These are phyloP conservation scores for Aaosphaeria arxii DNA, from an alignment of 2,329 filamentous ascomycete species.

Conservation along the genomic window DNA sequence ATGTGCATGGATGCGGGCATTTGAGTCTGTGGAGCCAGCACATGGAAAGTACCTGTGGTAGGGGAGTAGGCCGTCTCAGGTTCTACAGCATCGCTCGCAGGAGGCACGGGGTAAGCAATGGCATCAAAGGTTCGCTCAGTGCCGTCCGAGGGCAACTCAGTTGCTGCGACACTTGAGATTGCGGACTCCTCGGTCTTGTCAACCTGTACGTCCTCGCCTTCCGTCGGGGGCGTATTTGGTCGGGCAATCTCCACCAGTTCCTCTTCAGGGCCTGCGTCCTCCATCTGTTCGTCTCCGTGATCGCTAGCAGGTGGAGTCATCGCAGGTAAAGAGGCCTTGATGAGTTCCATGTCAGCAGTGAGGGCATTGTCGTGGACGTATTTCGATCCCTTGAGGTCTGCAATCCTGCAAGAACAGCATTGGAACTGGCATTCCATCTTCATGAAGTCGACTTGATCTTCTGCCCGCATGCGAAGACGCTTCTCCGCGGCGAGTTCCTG, in stretches of 20 bases:
- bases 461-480: constrained; percentile 63
- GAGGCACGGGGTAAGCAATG: constrained; percentile 8
- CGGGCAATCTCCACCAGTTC: constrained; percentile 15
- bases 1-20: constrained; percentile 6
- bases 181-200: neutral
- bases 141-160: neutral
- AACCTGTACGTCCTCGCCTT: neutral
- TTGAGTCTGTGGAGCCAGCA: constrained; percentile 30
- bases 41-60: constrained; percentile 36
- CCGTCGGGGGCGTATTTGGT: constrained; percentile 18
- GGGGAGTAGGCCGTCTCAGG: constrained; percentile 32
- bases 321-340: constrained; percentile 48
- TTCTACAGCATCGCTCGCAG: constrained; percentile 12
- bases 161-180: neutral
- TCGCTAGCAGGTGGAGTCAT: constrained; percentile 63
- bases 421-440: constrained; percentile 70
- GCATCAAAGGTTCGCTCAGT: constrained; percentile 7
- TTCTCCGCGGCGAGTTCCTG: constrained; percentile 52
- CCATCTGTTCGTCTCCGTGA: constrained; percentile 48
- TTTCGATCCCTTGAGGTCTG: constrained; percentile 36
- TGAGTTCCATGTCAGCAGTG: constrained; percentile 33
- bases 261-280: constrained; percentile 23
- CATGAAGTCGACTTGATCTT: constrained; percentile 73
- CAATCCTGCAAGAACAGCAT: constrained; percentile 59
- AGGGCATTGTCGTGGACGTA: constrained; percentile 38